phyloP scores from a whole-genome alignment of 192 early-diverging fungal genomes.

The Podila epicladia region DNA sequence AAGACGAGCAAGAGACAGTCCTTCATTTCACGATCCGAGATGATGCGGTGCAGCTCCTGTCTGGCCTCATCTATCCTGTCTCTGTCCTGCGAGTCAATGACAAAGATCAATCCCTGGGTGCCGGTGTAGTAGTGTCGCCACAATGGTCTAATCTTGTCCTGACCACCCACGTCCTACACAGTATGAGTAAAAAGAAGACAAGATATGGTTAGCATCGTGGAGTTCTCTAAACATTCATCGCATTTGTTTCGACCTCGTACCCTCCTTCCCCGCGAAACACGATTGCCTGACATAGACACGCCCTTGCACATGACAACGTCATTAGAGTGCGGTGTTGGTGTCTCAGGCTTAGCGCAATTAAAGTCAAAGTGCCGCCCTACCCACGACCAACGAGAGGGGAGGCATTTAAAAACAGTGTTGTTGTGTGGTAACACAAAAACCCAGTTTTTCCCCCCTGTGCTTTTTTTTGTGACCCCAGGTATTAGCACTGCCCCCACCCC shows the following conservation, averaged over 20 bases:
- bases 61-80: slow-evolving; percentile 89
- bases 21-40: slow-evolving; percentile 87
- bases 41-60: slow-evolving; percentile 84
- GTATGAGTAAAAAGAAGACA: background rate
- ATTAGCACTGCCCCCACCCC: too few relatives aligned
- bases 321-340: background rate
- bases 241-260: background rate
- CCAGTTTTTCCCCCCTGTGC: too few relatives aligned
- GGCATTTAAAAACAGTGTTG: too few relatives aligned
- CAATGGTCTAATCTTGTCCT: slow-evolving; percentile 90
- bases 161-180: slow-evolving; percentile 84
- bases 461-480: too few relatives aligned
- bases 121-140: slow-evolving; percentile 91
- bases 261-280: background rate
- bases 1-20: slow-evolving; percentile 84
- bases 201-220: too few relatives aligned
- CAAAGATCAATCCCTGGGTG: slow-evolving; percentile 87
- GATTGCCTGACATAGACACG: background rate
- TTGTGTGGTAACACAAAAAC: too few relatives aligned
- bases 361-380: too few relatives aligned
- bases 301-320: background rate
- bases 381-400: too few relatives aligned
- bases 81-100: slow-evolving; percentile 87
- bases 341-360: slow-evolving; percentile 1
- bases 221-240: background rate